These are phyloP conservation scores for Ramaria rubella DNA, from an alignment of 768 basidiomycete species.

Conservation along the genomic window DNA sequence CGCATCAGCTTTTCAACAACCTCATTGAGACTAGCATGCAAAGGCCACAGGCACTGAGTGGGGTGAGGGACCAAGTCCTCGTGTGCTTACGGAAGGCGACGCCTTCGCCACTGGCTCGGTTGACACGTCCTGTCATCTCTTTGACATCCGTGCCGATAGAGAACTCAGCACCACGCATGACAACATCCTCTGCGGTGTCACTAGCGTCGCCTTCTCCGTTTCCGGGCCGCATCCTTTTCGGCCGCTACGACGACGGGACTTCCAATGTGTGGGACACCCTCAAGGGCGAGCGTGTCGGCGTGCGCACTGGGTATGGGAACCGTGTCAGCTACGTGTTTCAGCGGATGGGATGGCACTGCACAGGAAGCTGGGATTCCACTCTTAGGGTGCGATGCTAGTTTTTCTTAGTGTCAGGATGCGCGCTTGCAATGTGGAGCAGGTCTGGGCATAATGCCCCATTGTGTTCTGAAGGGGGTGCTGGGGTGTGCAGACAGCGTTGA, in stretches of 20 bases:
- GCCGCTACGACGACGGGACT: conserved; percentile 99
- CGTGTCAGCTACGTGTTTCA: conserved; percentile 92
- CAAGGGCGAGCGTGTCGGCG: conserved; percentile 96
- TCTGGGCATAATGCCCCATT: no score
- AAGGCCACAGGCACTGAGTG: no score
- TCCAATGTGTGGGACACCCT: conserved; percentile 99
- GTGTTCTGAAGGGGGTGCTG: no score
- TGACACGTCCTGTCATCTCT: conserved; percentile 95
- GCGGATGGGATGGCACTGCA: conserved; percentile 98
- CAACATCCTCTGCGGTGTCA: conserved; percentile 98
- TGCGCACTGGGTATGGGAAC: conserved; percentile 97
- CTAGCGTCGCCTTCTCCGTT: conserved; percentile 97
- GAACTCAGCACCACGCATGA: conserved; percentile 97
- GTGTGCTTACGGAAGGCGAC: no score
- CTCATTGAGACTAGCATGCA: no score
- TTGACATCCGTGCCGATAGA: conserved; percentile 95
- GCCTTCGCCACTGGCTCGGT: conserved; percentile 98
- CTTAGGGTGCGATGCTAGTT: conserved; percentile 89
- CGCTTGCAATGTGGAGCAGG: no score
- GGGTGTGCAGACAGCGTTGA: no score
- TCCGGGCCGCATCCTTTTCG: conserved; percentile 96
- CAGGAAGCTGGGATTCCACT: conserved; percentile 96
- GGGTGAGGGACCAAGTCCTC: no score
- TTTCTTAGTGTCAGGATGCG: no score
- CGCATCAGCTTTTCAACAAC: no score